phyloP scores from a whole-genome alignment of 169 alveolate species.

The Plasmodium knowlesi region DNA sequence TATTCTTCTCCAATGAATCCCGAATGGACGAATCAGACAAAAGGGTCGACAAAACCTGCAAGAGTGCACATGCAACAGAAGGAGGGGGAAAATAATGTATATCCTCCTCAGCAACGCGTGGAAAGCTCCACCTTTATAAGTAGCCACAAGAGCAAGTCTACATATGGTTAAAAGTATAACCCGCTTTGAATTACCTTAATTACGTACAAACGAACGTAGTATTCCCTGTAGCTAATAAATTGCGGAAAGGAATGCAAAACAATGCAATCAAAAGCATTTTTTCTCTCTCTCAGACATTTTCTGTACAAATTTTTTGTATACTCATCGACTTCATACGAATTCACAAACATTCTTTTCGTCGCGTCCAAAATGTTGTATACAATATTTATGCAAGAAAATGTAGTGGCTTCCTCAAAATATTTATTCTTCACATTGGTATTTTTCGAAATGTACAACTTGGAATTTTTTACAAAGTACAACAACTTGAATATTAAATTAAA shows the following conservation, averaged over 20 bases:
- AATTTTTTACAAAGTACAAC: constrained; percentile 39
- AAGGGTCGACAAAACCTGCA: constrained; percentile 26
- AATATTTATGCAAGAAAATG: constrained; percentile 50
- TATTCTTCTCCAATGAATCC: constrained; percentile 43
- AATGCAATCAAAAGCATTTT: constrained; percentile 31
- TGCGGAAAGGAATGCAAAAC: constrained; percentile 7
- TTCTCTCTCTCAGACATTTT: constrained; percentile 16
- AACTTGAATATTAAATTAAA: constrained; percentile 38
- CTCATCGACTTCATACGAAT: constrained; percentile 48
- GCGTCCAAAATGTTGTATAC: constrained; percentile 43
- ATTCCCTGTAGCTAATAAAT: constrained; percentile 20
- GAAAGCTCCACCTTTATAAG: neutral
- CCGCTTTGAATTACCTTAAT: constrained; percentile 24
- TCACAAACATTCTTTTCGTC: constrained; percentile 22
- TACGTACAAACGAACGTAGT: constrained; percentile 33
- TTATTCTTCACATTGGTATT: constrained; percentile 36
- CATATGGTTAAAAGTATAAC: neutral
- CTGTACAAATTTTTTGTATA: constrained; percentile 50
- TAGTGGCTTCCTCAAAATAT: constrained; percentile 41
- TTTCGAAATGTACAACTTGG: constrained; percentile 29
- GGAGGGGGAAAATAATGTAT: constrained; percentile 10
- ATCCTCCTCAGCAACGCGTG: neutral
- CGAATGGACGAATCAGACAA: constrained; percentile 43
- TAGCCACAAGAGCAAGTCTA: neutral
- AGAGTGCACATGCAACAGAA: neutral